Percentiles rank a stretch among this genome's conserved stretches.
Conservation (phyloP, 352 stramenopile genomes). For the Pythium aphanidermatum region DNA sequence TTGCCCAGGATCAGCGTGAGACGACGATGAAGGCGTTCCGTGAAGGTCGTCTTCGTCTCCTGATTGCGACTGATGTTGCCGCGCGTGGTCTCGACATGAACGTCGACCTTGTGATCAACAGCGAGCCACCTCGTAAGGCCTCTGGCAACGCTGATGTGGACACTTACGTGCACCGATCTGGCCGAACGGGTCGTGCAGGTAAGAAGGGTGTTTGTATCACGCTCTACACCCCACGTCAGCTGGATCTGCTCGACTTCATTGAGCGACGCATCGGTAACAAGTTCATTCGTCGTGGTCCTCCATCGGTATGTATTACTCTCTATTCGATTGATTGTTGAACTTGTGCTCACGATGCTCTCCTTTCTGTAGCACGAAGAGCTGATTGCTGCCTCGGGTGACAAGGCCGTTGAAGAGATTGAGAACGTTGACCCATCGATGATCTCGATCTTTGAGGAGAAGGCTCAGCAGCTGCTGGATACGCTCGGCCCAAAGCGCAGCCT, state of each 20-base stretch:
- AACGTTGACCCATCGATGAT: slow-evolving; percentile 72
- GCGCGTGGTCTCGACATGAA: slow-evolving; percentile 97
- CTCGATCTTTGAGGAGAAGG: slow-evolving; percentile 68
- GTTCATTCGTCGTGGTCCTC: slow-evolving; percentile 85
- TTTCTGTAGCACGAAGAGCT: slow-evolving; percentile 75
- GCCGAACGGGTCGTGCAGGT: slow-evolving; percentile 94
- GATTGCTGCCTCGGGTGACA: slow-evolving; percentile 75
- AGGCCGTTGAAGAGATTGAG: slow-evolving; percentile 81
- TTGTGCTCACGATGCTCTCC: not conserved
- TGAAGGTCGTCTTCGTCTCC: slow-evolving; percentile 89
- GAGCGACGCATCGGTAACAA: slow-evolving; percentile 87
- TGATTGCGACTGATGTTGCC: slow-evolving; percentile 97
- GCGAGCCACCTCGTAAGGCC: slow-evolving; percentile 82
- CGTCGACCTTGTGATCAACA: slow-evolving; percentile 96
- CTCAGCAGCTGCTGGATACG: slow-evolving; percentile 51
- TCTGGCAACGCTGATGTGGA: slow-evolving; percentile 90
- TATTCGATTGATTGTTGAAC: slow-evolving; percentile 4
- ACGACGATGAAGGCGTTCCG: slow-evolving; percentile 97
- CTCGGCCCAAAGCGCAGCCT: slow-evolving; percentile 62
- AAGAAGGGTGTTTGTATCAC: slow-evolving; percentile 96
- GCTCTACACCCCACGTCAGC: slow-evolving; percentile 88
- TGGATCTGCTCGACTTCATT: slow-evolving; percentile 71
- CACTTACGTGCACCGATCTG: slow-evolving; percentile 98
- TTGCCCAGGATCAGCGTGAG: slow-evolving; percentile 96
- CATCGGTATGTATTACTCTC: slow-evolving; percentile 26